phyloP scores from a whole-genome alignment of 345 rosid genomes.

The Citrus sp. region DNA sequence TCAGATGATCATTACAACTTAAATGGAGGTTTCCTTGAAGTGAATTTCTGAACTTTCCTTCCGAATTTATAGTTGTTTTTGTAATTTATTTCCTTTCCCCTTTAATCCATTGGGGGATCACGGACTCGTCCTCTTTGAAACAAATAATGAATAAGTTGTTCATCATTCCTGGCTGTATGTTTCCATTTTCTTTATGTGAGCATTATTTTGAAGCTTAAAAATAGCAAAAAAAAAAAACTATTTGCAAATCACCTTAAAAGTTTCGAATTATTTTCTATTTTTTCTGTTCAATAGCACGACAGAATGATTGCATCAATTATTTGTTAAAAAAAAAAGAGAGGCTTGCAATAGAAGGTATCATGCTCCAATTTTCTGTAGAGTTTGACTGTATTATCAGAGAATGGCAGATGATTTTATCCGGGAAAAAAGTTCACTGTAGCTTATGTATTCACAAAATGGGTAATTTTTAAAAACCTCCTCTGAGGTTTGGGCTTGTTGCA shows the following conservation, averaged over 20 bases:
- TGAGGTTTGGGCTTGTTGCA: too few relatives aligned
- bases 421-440: not conserved
- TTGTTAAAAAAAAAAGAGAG: too few relatives aligned
- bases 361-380: not conserved
- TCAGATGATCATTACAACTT: not conserved
- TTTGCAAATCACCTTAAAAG: too few relatives aligned
- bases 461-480: too few relatives aligned
- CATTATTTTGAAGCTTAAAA: too few relatives aligned
- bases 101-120: not conserved
- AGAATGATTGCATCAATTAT: too few relatives aligned
- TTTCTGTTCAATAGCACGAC: too few relatives aligned
- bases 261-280: too few relatives aligned
- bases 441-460: too few relatives aligned
- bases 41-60: too few relatives aligned
- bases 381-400: not conserved
- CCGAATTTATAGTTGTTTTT: conserved; percentile 3
- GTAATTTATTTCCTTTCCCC: not conserved
- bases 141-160: not conserved
- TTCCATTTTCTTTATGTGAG: not conserved
- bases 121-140: not conserved
- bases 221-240: too few relatives aligned
- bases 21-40: not conserved
- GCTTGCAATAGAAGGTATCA: not conserved
- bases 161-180: not conserved
- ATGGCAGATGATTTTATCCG: not conserved